Base-by-base conservation (phyloP, 352 stramenopile species). In the Phytophthora agathidicida region DNA sequence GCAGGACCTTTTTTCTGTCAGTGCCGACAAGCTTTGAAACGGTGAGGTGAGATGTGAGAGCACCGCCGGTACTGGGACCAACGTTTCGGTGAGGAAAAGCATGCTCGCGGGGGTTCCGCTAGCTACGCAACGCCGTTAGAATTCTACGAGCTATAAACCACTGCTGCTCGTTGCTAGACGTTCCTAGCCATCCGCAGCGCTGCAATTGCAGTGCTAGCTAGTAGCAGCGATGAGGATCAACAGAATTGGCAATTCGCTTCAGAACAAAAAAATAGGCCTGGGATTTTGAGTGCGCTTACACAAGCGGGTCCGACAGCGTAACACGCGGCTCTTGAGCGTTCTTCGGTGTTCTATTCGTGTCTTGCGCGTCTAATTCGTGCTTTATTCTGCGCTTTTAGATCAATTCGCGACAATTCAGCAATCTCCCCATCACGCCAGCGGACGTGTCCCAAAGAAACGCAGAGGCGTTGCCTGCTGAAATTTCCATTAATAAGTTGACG, bases 371-470 rank as follows among this genome's bases (percentile, higher is more conserved):
- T 48, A 57, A 44, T 58, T 27, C 17, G 5, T 16, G 27, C 33
- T 41, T 58, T 30, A 45, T 14, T 13, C 17, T 16, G 32, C 19
- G n/a, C 26, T 55, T 55, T 52, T 52, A 52, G 7, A 17, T 13
- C 31, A 53, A 38, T 44, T 60, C 26, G 16, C 16, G 20, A 22
- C 23, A 5, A 11, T 57, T 63, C 49, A 59, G 19, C 37, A 57
- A 63, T 57, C 28, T 24, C 30, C 45, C 45, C 17, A 53, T 61
- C 43, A 14, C 41, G 26, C 32, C 5, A 47, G 31, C n/a, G 14
- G 44, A 64, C 56, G 23, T 65, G 56, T 59, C 46, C 13, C 56
- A 58, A 41, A 61, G 30, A 60, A 27, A 56, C 32, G 48, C 58
- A 68, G 27, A 32, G 14, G n/a, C 10, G 11, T 24, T 28, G 42